Evolutionary conservation across 2,329 filamentous ascomycete genomes (phyloP), one percentile per base, ranked within the genome.

Genomic region (Dactylellina parvicollis): DNA sequence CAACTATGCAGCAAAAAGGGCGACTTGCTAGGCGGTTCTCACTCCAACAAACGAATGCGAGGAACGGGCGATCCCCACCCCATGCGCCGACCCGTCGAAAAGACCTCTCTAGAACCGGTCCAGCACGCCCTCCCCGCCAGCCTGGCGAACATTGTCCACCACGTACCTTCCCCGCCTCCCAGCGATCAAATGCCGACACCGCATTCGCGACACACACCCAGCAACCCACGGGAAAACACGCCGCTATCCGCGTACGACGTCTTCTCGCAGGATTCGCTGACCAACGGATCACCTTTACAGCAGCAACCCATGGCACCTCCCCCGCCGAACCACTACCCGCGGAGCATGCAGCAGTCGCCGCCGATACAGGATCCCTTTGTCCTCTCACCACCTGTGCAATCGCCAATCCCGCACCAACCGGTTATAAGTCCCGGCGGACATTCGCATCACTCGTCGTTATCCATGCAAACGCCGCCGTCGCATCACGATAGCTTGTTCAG

Each of bases 101-200:
- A 76, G 20, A 61, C 71, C 9, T 28, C 72, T 18, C n/a, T 71
- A 12, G 60, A 75, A 10, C 71, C 70, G n/a, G 66, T 69, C 16
- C 64, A 69, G 16, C 73, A 76, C 30, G 70, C 69, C 38, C 75
- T 75, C 8, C 75, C 75, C 2, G 75, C 75, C 28, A 76, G 74
- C 16, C 61, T 77, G 10, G 76, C 75, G 10, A 77, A 76, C 34
- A 76, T 77, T 12, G 74, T 77, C 12, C 70, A 75, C 24, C 57
- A 62, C 16, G 54, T 60, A n/a, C 64, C 56, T 12, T 62, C 61
- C 5, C 66, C 74, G 1, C 67, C 59, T 10, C 74, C 67, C 2
- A 73, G 69, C 32, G 69, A 73, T 59, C 67, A 72, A 40, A 73
- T 55, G 4, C 52, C 24, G 8, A 55, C 69, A 9, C 69, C 67